Evolutionary conservation across 805 yeast species (phyloP), one percentile per base, ranked within the genome.

Genomic region (Diddensiella transvaalensis): DNA sequence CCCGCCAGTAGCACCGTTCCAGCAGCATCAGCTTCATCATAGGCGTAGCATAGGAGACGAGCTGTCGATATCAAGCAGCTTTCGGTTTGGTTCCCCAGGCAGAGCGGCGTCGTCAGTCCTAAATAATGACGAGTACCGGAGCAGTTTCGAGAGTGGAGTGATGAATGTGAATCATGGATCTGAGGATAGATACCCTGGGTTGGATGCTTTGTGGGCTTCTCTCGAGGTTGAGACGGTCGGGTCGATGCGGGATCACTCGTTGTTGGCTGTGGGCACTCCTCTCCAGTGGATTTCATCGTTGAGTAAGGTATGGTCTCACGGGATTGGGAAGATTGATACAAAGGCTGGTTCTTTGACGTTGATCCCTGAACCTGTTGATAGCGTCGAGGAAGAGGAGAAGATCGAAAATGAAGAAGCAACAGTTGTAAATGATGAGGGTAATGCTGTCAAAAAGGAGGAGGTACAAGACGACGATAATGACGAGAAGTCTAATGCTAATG

Each of bases 241-340:
- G 8, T 24, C 52, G 5, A 53, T 53, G 57, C 41, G 44, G 15
- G 48, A 52, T 11, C 39, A 29, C 29, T 45, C 43, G 11, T 8
- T 21, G 5, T 24, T 52, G 5, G 42, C 30, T 5, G 19, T 15
- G 3, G 58, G 53, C 11, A 29, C 46, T 8, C 52, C 54, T 8
- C 35, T 55, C n/a, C 52, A 55, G 22, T 55, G 58, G 58, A 48
- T 52, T 10, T 44, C 52, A 1, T 46, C 55, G 22, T 23, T 46
- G 15, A 22, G 46, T 8, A 38, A 42, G 6, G 22, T 13, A 6
- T 46, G 47, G 48, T 29, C 23, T 3, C 40, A 33, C 15, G 58
- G 54, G 2, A 42, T 33, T 2, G 58, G 53, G 17, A 30, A 32
- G 10, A 46, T 53, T 23, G 38, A 23, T 11, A 40, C 51, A 2